Evolutionary conservation across 2,329 filamentous ascomycete species (phyloP), one percentile per base, ranked within the genome.

Genomic region (Parastagonospora nodorum): DNA sequence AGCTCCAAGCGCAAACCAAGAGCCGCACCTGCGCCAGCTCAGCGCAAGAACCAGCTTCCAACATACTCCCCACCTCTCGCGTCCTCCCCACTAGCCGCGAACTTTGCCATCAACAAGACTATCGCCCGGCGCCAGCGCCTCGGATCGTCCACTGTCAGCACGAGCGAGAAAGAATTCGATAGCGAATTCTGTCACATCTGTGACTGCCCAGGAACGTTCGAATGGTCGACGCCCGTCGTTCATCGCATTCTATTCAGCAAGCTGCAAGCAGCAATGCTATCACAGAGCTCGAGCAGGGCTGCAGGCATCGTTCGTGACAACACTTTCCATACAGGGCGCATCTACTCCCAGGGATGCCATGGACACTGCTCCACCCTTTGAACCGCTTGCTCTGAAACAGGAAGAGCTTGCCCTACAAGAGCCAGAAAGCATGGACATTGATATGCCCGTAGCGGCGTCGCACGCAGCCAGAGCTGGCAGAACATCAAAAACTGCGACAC

Each of bases 111-210:
- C 35, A 82, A 84, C 24, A 89, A 91, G 60, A 77, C 80, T 6
- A 63, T 75, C 58, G 74, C 71, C 71, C 45, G 60, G 57, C 33
- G 57, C 19, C 45, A 60, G 57, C 31, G 57, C 58, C 24, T 45
- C 78, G 70, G 60, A 84, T 50, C 84, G 88, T 37, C 87, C 89
- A 10, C 80, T 84, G 43, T 86, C 87, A 5, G 85, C 88, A 5
- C 85, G 90, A 60, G 84, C 85, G 32, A 86, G 91, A 65, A 90
- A 92, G 68, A 92, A 88, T 66, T 90, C 89, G 12, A 72, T 60
- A 4, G 61, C 72, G 5, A 73, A 68, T 33, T 74, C 72, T 12
- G 58, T 68, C 10, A 55, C 62, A 12, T 82, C 84, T 47, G 85
- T 72, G 32, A 63, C 48, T 35, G 78, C 77, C 38, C 78, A 89